A percentile compares a stretch with the other conserved stretches of the same genome.
Evolutionary conservation across 345 rosid genomes (phyloP).

Genomic region (Rhodamnia rubescens): DNA sequence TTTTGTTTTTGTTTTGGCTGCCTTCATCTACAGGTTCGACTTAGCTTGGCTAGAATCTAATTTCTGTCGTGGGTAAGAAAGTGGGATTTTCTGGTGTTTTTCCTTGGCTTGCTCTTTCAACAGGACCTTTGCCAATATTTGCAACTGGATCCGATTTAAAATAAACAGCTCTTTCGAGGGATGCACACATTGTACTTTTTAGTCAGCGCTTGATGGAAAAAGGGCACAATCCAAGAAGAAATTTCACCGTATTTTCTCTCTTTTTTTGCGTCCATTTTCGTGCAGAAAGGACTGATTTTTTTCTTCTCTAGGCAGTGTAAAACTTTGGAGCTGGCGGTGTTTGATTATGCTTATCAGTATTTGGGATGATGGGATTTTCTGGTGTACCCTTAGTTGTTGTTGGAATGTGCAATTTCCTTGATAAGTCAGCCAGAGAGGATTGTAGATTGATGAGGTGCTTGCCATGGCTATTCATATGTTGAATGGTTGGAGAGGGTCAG

Average conservation of each 20-base stretch:
- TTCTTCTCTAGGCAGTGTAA: not conserved
- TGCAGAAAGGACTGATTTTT: not conserved
- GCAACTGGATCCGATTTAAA: not conserved
- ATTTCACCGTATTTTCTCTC: not conserved
- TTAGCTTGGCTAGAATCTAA: not conserved
- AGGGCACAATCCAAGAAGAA: not conserved
- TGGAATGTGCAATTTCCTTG: not conserved
- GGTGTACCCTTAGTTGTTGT: not conserved
- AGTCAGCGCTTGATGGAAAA: not conserved
- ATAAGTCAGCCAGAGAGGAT: not conserved
- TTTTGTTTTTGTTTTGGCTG: not conserved
- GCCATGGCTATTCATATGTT: not conserved
- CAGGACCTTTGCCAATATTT: not conserved
- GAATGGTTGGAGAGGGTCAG: not conserved
- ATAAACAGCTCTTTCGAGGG: not conserved
- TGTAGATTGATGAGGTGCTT: not conserved
- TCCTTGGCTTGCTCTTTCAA: not conserved
- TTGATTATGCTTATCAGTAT: not conserved
- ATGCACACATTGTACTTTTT: not conserved
- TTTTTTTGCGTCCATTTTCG: not conserved
- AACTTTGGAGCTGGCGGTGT: not conserved
- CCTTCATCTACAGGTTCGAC: not conserved
- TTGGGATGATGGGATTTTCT: not conserved
- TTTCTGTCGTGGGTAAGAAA: not conserved
- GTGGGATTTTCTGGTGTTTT: not conserved